Percentiles rank a stretch among this genome's conserved stretches.
Evolutionary conservation across 345 rosid species (phyloP).

Genomic region (Eucalyptus sideroxylon): DNA sequence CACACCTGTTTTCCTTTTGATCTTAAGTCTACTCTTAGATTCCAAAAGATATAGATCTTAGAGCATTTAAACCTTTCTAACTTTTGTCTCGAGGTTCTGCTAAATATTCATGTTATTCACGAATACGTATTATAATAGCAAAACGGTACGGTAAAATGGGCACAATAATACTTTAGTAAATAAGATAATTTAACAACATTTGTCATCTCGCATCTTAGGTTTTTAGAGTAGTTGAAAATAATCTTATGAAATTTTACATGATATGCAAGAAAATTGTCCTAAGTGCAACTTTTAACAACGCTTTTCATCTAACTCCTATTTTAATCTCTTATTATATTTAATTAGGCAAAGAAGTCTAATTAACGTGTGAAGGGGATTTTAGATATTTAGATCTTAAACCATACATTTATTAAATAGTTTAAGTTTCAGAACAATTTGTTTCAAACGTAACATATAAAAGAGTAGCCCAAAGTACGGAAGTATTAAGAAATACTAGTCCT

Average conservation of each 20-base stretch:
- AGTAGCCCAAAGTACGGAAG: neutral
- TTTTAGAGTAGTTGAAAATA: neutral
- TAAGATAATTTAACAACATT: neutral
- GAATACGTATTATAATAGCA: neutral
- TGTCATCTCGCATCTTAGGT: neutral
- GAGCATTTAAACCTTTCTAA: neutral
- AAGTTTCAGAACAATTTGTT: neutral
- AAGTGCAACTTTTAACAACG: neutral
- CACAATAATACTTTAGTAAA: neutral
- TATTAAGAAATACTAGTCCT: neutral
- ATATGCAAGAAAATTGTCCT: neutral
- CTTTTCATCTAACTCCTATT: neutral
- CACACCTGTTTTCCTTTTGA: neutral
- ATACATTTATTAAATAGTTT: neutral
- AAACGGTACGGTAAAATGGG: neutral
- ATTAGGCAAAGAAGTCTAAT: neutral
- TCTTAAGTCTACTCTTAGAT: neutral
- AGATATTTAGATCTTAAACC: neutral
- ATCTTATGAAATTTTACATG: neutral
- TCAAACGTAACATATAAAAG: neutral
- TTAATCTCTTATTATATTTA: neutral
- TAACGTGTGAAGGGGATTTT: neutral
- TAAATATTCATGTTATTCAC: neutral
- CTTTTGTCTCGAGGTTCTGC: neutral
- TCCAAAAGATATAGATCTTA: neutral